Percentiles rank a stretch among this genome's conserved stretches.
Conservation (phyloP, 495 filamentous ascomycete genomes). For the Neurospora terricola region DNA sequence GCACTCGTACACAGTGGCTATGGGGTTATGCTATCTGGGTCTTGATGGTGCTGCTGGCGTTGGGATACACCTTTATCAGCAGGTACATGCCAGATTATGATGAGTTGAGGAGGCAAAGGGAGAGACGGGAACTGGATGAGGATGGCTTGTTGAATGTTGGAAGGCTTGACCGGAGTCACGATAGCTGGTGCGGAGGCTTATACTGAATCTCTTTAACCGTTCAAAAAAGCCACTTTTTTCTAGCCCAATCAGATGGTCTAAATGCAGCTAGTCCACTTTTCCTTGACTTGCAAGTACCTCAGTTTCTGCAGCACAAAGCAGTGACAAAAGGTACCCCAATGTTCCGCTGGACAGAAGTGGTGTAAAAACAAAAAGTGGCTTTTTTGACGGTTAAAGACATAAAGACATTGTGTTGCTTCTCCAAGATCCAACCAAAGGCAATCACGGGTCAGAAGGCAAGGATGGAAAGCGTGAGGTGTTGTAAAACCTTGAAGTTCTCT, state of each 20-base stretch:
- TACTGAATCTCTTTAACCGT: no score
- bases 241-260: no score
- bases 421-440: not conserved
- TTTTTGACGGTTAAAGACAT: no score
- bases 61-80: slow-evolving; percentile 32
- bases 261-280: no score
- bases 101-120: slow-evolving; percentile 23
- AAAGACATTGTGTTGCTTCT: not conserved
- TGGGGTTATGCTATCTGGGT: slow-evolving; percentile 58
- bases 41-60: slow-evolving; percentile 40
- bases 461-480: not conserved
- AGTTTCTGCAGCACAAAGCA: no score
- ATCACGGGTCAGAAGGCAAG: not conserved
- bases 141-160: not conserved
- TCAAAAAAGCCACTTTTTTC: no score
- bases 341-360: no score
- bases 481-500: not conserved
- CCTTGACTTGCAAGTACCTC: no score
- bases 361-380: no score
- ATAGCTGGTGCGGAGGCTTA: not conserved
- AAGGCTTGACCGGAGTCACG: not conserved
- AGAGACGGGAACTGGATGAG: slow-evolving; percentile 4
- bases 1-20: slow-evolving; percentile 44
- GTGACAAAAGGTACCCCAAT: no score
- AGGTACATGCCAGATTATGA: slow-evolving; percentile 41